Base-by-base conservation (phyloP, 1,284 basidiomycete species). In the Ustilago shanxiensis region DNA sequence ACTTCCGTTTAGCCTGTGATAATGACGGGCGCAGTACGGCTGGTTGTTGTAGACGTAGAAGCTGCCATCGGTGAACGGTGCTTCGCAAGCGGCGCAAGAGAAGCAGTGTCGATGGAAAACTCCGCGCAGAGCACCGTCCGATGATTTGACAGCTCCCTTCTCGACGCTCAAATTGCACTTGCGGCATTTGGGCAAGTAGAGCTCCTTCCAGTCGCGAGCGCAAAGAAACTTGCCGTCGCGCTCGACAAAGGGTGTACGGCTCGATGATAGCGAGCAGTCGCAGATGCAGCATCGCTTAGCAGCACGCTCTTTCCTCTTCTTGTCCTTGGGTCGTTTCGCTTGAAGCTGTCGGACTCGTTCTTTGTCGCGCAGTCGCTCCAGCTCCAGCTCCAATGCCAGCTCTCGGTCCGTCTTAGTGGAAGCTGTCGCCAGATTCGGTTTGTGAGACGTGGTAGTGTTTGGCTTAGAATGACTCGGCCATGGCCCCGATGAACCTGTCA, bases 41-140 rank as follows among this genome's bases (percentile, higher is more conserved):
- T 74, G 68, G 50, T 81, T 77, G 44, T 79, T 77, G 54, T 54
- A 81, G 9, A 80, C 79, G 61, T 81, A 82, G 37, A 82, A 82
- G 61, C 60, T 78, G 26, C 79, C 79, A 44, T 81, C 75, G 1
- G 60, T 53, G 51, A 82, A 82, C 6, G 73, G 59, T 3, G 66
- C 67, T 24, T 81, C 65, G 77, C 80, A 82, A 5, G 72, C 66
- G 29, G 79, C 80, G 44, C 80, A 82, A n/a, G 67, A 72, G 62
- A 82, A 79, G 69, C 80, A 82, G 20, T 45, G 51, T 20, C 70
- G 60, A 52, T 81, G 79, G 39, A 79, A 81, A 2, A 79, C 67
- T 3, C 80, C 80, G 13, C 61, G 69, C 37, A 82, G 64, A n/a
- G 80, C 80, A 18, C 80, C 80, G 49, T 82, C 80, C 26, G 73